These are phyloP conservation scores for Pontederia paniculata DNA, from an alignment of 176 grass and related monocot genomes.

Conservation along the genomic window DNA sequence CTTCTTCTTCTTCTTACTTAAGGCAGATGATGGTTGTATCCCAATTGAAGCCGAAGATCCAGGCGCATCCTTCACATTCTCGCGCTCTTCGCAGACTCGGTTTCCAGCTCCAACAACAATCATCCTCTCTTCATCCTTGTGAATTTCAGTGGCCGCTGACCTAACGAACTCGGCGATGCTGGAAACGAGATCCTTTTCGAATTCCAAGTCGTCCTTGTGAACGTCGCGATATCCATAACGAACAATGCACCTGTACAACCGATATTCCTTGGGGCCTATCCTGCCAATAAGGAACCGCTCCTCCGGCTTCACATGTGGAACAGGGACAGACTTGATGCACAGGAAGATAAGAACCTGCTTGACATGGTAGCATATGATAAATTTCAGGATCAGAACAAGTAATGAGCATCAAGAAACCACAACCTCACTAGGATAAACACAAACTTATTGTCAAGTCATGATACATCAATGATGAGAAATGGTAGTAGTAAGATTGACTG, in stretches of 20 bases:
- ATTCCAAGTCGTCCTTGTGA: slow-evolving; percentile 80
- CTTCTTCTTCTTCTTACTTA: slow-evolving; percentile 32
- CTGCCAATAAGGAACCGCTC: slow-evolving; percentile 78
- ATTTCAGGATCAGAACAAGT: background rate
- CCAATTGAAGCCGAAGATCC: slow-evolving; percentile 32
- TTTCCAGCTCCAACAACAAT: slow-evolving; percentile 54
- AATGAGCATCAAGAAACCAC: background rate
- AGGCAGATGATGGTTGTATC: slow-evolving; percentile 30
- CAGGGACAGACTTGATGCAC: slow-evolving; percentile 82
- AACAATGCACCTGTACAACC: slow-evolving; percentile 80
- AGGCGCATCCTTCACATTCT: slow-evolving; percentile 12
- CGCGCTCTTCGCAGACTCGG: slow-evolving; percentile 44
- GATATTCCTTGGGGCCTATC: slow-evolving; percentile 72
- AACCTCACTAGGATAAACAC: slow-evolving; percentile 7
- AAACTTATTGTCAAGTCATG: no score
- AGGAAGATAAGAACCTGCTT: slow-evolving; percentile 78
- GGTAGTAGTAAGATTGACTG: background rate
- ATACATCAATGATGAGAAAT: background rate
- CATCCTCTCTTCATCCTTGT: slow-evolving; percentile 56
- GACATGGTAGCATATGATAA: background rate
- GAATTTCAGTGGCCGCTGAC: slow-evolving; percentile 14
- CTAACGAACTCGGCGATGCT: slow-evolving; percentile 92
- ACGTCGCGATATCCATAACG: slow-evolving; percentile 86
- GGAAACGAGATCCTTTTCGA: slow-evolving; percentile 79
- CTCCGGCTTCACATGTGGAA: slow-evolving; percentile 52